Conservation (phyloP, 116 monocot species). For the Posidonia oceanica region DNA sequence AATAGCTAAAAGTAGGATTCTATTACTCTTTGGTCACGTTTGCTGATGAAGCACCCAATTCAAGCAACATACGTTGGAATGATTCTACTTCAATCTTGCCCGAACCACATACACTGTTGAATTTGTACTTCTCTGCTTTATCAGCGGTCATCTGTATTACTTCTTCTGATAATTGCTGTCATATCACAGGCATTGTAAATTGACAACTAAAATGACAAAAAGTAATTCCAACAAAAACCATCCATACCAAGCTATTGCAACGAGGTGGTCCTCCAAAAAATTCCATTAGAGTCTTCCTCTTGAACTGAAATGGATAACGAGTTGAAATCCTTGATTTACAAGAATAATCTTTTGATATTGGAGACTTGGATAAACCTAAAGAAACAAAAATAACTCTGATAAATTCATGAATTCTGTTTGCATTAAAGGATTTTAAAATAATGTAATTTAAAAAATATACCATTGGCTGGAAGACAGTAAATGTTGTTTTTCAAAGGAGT, state of each 20-base stretch:
- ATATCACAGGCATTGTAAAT: neutral
- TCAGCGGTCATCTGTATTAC: constrained; percentile 50
- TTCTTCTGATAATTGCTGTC: constrained; percentile 30
- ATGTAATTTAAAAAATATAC: constrained; percentile 19
- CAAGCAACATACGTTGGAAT: constrained; percentile 46
- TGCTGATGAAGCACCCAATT: constrained; percentile 58
- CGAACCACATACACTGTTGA: constrained; percentile 17
- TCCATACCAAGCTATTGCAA: constrained; percentile 29
- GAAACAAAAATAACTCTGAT: neutral
- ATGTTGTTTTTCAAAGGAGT: constrained; percentile 43
- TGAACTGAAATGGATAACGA: constrained; percentile 49
- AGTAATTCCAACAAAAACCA: neutral
- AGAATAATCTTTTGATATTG: constrained; percentile 25
- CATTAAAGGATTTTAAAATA: neutral
- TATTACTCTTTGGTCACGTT: constrained; percentile 55
- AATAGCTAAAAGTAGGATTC: neutral
- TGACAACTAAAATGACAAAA: neutral
- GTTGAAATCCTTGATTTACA: constrained; percentile 35
- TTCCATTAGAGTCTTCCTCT: constrained; percentile 41
- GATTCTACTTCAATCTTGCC: constrained; percentile 34
- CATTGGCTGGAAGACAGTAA: constrained; percentile 20
- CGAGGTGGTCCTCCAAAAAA: constrained; percentile 57
- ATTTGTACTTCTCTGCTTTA: constrained; percentile 51
- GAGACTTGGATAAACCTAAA: constrained; percentile 7
- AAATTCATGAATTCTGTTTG: neutral